Conservation (phyloP, 2,329 filamentous ascomycete species). For the Paecilomyces sp. region DNA sequence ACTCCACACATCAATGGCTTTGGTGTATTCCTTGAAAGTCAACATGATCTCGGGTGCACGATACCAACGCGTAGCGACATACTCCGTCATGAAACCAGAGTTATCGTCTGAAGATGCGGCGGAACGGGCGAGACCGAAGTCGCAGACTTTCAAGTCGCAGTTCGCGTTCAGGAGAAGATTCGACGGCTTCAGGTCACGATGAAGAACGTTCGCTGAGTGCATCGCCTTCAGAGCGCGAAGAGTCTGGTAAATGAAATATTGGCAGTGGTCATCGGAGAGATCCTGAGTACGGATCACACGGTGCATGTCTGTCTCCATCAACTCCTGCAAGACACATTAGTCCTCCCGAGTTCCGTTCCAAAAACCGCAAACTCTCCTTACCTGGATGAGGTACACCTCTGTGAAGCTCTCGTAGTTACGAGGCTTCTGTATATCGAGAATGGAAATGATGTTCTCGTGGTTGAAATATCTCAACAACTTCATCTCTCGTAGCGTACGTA, state of each 20-base stretch:
- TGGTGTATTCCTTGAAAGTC: conserved; percentile 99
- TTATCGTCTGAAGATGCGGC: conserved; percentile 98
- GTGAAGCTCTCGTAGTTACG: conserved; percentile 93
- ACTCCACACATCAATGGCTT: conserved; percentile 98
- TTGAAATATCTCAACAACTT: conserved; percentile 98
- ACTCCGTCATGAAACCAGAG: conserved; percentile 99
- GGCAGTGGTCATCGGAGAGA: conserved; percentile 97
- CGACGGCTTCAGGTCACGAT: conserved; percentile 94
- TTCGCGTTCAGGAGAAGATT: conserved; percentile 97
- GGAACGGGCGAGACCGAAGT: conserved; percentile 92
- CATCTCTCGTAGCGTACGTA: conserved; percentile 96
- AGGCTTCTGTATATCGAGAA: conserved; percentile 97
- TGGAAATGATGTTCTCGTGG: conserved; percentile 99
- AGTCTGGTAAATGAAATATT: conserved; percentile 99
- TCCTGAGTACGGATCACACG: conserved; percentile 97
- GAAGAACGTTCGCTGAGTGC: conserved; percentile 97
- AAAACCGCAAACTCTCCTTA: conserved; percentile 34
- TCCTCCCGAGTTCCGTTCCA: not conserved
- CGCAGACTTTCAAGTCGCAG: conserved; percentile 97
- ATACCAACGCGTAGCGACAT: conserved; percentile 98
- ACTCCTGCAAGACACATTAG: conserved; percentile 53
- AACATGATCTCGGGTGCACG: conserved; percentile 99
- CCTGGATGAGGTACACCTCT: conserved; percentile 97
- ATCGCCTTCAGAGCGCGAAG: conserved; percentile 96
- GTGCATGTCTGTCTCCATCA: conserved; percentile 99